phyloP scores from a whole-genome alignment of 1,139 yeast genomes.

The Geotrichum histeridarum region DNA sequence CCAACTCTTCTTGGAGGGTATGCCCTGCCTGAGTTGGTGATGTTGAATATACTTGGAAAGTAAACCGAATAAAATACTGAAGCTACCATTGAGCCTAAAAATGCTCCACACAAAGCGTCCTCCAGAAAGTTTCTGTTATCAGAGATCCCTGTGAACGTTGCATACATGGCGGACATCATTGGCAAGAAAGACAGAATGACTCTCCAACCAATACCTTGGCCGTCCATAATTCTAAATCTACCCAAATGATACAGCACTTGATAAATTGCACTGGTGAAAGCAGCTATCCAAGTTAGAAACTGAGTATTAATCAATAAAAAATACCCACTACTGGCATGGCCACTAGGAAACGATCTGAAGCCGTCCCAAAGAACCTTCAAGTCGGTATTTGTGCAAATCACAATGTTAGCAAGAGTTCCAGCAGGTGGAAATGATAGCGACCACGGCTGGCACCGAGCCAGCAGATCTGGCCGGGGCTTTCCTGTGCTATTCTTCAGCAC shows the following conservation, averaged over 20 bases:
- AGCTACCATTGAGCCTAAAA: conserved; percentile 10
- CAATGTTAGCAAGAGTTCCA: conserved; percentile 10
- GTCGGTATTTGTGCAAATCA: conserved; percentile 11
- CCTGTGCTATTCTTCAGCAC: conserved; percentile 11
- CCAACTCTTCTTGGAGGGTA: conserved; percentile 16
- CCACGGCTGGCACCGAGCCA: conserved; percentile 12
- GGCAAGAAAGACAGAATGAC: conserved; percentile 4
- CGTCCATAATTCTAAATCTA: conserved; percentile 12
- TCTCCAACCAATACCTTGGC: conserved; percentile 5
- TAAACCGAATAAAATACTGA: conserved; percentile 10
- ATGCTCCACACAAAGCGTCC: conserved; percentile 13
- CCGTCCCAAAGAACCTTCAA: conserved; percentile 15
- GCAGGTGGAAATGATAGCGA: conserved; percentile 7
- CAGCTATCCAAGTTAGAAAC: conserved; percentile 3
- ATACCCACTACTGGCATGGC: conserved; percentile 12
- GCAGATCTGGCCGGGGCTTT: conserved; percentile 13
- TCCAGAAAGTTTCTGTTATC: conserved; percentile 12
- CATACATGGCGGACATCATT: conserved; percentile 1
- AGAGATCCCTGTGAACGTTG: conserved; percentile 7
- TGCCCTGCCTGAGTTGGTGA: conserved; percentile 11
- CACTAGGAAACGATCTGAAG: conserved; percentile 15
- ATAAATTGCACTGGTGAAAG: conserved; percentile 8
- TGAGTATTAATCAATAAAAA: background rate
- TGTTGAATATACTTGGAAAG: conserved; percentile 13
- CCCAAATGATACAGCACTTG: conserved; percentile 15